Evolutionary conservation across 805 yeast species (phyloP), one percentile per base, ranked within the genome.

Genomic region (Candida piceae): DNA sequence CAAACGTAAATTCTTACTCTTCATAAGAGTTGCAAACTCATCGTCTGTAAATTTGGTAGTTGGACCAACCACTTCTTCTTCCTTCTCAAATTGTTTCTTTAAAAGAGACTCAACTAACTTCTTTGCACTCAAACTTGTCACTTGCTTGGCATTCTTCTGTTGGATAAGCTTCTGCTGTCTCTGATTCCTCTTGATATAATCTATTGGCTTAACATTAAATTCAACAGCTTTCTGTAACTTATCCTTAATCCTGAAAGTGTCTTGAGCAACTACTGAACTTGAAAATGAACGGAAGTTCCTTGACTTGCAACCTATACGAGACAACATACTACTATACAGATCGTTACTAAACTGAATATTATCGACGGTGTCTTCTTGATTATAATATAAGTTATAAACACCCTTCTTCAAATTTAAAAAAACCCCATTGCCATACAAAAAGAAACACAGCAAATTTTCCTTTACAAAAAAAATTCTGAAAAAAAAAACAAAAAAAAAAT

Each of bases 1-100:
- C 38, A 82, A 55, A 34, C 75, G 57, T 35, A 63, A 60, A 45
- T 78, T 60, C 26, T 46, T 48, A 16, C 42, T 40, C 16, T 40
- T 41, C 31, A 55, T 51, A 6, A 62, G 44, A 7, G 28, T 40
- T 11, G 44, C 34, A 5, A 62, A 35, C 31, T 62, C 60, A 11
- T 49, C 48, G 2, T 50, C 47, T 4, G 53, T 42, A 23, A 62
- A 50, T 3, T 33, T 22, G 2, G 60, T 53, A 11, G 36, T 34
- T 1, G 63, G 53, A 1, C 53, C 56, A 2, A 58, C 39, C 7
- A 17, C 16, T 10, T 36, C 46, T 12, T 43, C 42, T n/a, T n/a
- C n/a, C n/a, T 45, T 45, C 0, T 38, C 44, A 6, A 57, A 34
- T 13, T 45, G 34, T 13, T 45, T 44, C 1, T 41, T 48, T 7